Percentiles rank a stretch among this genome's conserved stretches.
phyloP scores from a whole-genome alignment of 2,329 filamentous ascomycete genomes.

The Aspergillus latus region DNA sequence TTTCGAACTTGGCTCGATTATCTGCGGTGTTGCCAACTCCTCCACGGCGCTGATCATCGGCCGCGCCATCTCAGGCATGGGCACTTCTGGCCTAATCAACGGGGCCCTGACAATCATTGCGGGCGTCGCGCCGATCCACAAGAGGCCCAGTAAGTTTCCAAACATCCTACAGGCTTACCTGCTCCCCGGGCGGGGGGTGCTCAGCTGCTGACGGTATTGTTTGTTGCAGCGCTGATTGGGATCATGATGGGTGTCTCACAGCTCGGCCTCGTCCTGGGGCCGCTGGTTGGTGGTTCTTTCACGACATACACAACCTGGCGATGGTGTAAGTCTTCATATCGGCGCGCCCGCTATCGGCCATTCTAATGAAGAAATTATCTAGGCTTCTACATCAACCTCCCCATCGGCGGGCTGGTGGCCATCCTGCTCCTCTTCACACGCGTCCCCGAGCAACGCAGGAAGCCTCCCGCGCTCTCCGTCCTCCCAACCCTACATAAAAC shows the following conservation, averaged over 20 bases:
- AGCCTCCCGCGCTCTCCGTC: not conserved
- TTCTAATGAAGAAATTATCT: conserved; percentile 36
- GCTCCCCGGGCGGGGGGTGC: too few relatives aligned
- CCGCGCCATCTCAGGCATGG: conserved; percentile 12
- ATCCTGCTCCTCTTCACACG: conserved; percentile 27
- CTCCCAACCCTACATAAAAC: conserved; percentile 25
- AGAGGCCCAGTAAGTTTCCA: conserved; percentile 6
- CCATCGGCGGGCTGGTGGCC: conserved; percentile 37
- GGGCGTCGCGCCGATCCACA: conserved; percentile 4
- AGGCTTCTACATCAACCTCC: conserved; percentile 55
- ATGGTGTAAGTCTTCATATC: conserved; percentile 20
- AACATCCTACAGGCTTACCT: not conserved
- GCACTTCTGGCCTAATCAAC: conserved; percentile 12
- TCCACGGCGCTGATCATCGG: conserved; percentile 15
- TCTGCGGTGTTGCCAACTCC: conserved; percentile 14
- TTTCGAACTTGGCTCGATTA: conserved; percentile 31
- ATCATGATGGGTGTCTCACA: conserved; percentile 25
- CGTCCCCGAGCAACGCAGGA: conserved; percentile 13
- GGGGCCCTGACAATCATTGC: conserved; percentile 16
- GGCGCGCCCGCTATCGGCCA: not conserved
- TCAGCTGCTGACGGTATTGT: not conserved
- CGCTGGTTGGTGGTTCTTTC: conserved; percentile 45
- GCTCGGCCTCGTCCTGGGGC: conserved; percentile 36
- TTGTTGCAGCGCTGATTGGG: conserved; percentile 4
- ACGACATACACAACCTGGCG: conserved; percentile 36